phyloP scores from a whole-genome alignment of 192 early-diverging fungal genomes.

The Martensiomyces pterosporus region DNA sequence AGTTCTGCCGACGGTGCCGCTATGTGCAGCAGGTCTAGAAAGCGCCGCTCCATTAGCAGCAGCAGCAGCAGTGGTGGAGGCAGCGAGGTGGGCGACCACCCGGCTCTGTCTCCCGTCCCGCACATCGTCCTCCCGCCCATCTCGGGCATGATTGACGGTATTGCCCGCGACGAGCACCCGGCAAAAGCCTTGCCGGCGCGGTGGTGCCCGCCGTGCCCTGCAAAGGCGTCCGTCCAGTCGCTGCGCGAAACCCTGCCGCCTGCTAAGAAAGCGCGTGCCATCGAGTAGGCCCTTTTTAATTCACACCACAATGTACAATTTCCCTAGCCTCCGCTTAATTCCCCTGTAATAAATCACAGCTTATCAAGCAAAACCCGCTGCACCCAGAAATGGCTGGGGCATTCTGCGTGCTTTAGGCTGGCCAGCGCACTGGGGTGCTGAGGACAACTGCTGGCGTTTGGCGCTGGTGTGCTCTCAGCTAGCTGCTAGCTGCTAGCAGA shows the following conservation, averaged over 20 bases:
- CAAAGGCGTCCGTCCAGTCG: slow-evolving; percentile 14
- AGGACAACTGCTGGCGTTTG: too few species aligned
- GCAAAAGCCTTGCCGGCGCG: slow-evolving; percentile 1
- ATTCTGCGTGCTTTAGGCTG: too few species aligned
- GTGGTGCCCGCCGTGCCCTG: not conserved
- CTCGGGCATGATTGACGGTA: slow-evolving; percentile 19
- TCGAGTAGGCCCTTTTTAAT: too few species aligned
- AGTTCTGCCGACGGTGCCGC: not conserved
- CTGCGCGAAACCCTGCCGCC: slow-evolving; percentile 32
- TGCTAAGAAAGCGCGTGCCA: too few species aligned
- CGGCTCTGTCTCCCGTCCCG: slow-evolving; percentile 1
- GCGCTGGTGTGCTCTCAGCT: too few species aligned
- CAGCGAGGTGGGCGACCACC: slow-evolving; percentile 8
- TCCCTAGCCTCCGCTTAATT: too few species aligned
- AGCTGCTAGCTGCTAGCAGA: too few species aligned
- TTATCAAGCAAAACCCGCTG: too few species aligned
- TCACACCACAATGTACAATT: too few species aligned
- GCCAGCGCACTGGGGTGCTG: too few species aligned
- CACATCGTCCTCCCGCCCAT: slow-evolving; percentile 28
- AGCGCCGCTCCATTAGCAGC: slow-evolving; percentile 20
- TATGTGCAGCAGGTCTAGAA: not conserved
- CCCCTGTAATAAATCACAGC: too few species aligned
- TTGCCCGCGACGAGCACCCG: not conserved
- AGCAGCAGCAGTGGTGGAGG: slow-evolving; percentile 6
- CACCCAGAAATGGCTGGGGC: too few species aligned